A percentile compares a stretch with the other conserved stretches of the same genome.
phyloP scores from a whole-genome alignment of 352 stramenopile genomes.

The Thalassiosira delicatula region DNA sequence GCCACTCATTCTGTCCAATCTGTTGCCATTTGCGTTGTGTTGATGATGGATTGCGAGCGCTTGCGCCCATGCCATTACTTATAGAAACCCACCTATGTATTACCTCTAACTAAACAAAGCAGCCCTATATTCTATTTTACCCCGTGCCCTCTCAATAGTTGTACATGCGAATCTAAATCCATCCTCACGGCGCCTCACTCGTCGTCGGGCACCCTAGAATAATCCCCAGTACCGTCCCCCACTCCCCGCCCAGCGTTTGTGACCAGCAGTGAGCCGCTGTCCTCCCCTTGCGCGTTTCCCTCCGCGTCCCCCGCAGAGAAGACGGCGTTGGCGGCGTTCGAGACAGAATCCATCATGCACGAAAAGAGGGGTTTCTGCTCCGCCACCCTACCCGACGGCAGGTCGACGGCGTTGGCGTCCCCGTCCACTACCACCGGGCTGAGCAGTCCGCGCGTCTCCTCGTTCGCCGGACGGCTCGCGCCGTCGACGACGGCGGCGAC shows the following conservation, averaged over 20 bases:
- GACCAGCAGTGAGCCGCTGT: slow-evolving; percentile 71
- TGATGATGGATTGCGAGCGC: too few relatives aligned
- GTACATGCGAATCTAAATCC: too few relatives aligned
- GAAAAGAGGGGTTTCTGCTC: slow-evolving; percentile 74
- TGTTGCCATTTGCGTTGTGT: too few relatives aligned
- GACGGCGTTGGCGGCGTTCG: slow-evolving; percentile 46
- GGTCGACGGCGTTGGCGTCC: slow-evolving; percentile 41
- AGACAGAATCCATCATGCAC: slow-evolving; percentile 76
- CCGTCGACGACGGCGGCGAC: slow-evolving; percentile 30
- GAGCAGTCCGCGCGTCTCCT: slow-evolving; percentile 47
- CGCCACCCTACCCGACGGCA: slow-evolving; percentile 55
- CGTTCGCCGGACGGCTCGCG: too few relatives aligned
- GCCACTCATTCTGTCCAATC: too few relatives aligned
- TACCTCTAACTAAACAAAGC: too few relatives aligned
- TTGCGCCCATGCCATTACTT: too few relatives aligned
- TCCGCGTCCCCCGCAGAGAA: slow-evolving; percentile 41
- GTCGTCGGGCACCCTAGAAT: slow-evolving; percentile 30
- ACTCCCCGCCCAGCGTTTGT: slow-evolving; percentile 56
- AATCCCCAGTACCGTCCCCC: slow-evolving; percentile 38
- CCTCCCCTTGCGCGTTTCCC: slow-evolving; percentile 68
- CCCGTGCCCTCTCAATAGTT: too few relatives aligned
- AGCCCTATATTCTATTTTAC: too few relatives aligned
- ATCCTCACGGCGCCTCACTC: slow-evolving; percentile 9
- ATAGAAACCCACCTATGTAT: too few relatives aligned
- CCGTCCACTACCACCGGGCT: slow-evolving; percentile 36